Evolutionary conservation across 768 basidiomycete genomes (phyloP).

Genomic region (Auricularia sp.): DNA sequence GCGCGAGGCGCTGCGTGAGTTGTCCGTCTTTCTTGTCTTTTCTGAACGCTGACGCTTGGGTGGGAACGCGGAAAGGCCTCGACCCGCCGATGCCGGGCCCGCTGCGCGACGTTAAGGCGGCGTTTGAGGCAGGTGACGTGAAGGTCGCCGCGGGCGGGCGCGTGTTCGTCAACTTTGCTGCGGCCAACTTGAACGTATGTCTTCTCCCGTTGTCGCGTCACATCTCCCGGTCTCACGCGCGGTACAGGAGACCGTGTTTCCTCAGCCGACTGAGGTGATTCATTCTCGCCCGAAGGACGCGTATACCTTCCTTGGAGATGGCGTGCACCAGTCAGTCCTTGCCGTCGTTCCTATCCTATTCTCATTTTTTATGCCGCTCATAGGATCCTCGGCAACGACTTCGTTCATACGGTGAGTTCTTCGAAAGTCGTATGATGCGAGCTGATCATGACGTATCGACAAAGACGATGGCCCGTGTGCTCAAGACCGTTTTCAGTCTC

Average conservation of each 20-base stretch:
- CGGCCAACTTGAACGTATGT: background rate
- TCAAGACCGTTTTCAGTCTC: slow-evolving; percentile 22
- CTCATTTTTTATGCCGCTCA: background rate
- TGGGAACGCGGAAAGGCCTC: slow-evolving; percentile 3
- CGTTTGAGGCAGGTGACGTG: slow-evolving; percentile 1
- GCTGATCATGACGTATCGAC: background rate
- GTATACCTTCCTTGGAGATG: slow-evolving; percentile 1
- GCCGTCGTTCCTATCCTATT: background rate
- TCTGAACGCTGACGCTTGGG: background rate
- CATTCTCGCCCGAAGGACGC: background rate
- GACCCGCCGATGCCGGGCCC: slow-evolving; percentile 8
- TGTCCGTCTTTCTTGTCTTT: slow-evolving; percentile 2
- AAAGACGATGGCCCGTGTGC: slow-evolving; percentile 20
- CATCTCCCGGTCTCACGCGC: background rate
- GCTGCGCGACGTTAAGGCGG: slow-evolving; percentile 1
- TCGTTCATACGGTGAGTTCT: slow-evolving; percentile 1
- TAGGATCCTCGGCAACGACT: slow-evolving; percentile 1
- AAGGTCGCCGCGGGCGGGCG: background rate
- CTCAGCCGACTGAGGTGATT: background rate
- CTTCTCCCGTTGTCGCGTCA: too few relatives aligned
- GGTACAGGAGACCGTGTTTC: background rate
- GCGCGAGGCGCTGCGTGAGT: slow-evolving; percentile 13
- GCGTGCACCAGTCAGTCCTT: slow-evolving; percentile 5
- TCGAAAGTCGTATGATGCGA: background rate
- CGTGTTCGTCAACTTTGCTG: background rate